Evolutionary conservation across 352 stramenopile species (phyloP).

Genomic region (Thalassiosira livingstoniorum): DNA sequence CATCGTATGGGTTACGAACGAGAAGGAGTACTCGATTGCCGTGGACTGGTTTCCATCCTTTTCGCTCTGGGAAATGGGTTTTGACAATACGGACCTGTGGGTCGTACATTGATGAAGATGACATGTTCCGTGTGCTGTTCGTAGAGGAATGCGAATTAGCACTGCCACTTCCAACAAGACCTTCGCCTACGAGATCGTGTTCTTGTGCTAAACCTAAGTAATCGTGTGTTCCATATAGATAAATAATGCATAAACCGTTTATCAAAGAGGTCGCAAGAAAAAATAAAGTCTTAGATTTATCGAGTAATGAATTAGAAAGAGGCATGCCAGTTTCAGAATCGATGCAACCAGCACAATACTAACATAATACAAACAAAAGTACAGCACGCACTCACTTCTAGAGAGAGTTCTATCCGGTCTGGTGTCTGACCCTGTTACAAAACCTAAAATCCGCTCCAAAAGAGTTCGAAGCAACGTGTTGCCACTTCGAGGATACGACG

Average conservation of each 20-base stretch:
- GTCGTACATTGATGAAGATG: constrained; percentile 74
- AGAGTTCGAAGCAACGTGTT: constrained; percentile 97
- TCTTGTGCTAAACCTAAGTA: constrained; percentile 51
- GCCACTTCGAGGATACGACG: constrained; percentile 96
- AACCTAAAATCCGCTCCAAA: constrained; percentile 93
- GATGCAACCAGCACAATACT: neutral
- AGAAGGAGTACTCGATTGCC: constrained; percentile 84
- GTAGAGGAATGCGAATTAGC: constrained; percentile 5
- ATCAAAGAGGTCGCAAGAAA: neutral
- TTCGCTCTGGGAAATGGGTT: constrained; percentile 97
- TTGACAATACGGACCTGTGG: constrained; percentile 97
- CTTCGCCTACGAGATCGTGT: constrained; percentile 87
- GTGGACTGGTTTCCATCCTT: constrained; percentile 88
- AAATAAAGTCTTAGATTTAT: neutral
- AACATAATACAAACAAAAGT: constrained; percentile 1
- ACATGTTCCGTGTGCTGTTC: constrained; percentile 1
- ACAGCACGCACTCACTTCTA: constrained; percentile 47
- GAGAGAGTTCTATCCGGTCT: constrained; percentile 93
- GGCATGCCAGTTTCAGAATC: neutral
- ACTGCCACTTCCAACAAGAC: constrained; percentile 84
- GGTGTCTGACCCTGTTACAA: constrained; percentile 97
- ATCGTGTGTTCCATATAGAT: neutral
- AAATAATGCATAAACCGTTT: too few species aligned
- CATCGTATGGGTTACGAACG: constrained; percentile 96
- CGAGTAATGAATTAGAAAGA: neutral